These are phyloP conservation scores for Phyllostachys edulis DNA, from an alignment of 176 grass and related monocot species.

Conservation along the genomic window DNA sequence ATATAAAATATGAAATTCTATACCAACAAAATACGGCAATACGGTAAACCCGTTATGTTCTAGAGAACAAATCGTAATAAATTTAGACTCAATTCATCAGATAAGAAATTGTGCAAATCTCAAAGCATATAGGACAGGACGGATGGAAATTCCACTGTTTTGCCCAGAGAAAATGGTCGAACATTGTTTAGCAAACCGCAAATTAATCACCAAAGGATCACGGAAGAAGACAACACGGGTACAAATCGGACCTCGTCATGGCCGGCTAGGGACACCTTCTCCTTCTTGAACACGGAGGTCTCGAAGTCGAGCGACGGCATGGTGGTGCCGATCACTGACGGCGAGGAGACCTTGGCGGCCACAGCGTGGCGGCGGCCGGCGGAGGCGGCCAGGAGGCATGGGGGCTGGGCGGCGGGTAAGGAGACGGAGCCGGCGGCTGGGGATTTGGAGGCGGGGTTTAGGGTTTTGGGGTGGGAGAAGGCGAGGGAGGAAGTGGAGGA, in stretches of 20 bases:
- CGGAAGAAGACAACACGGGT: neutral
- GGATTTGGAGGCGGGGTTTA: constrained; percentile 42
- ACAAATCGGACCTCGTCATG: constrained; percentile 56
- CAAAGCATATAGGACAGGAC: no score
- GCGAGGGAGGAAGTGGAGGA: constrained; percentile 32
- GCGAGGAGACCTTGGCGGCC: constrained; percentile 41
- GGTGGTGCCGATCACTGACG: constrained; percentile 35
- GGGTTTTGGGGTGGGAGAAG: constrained; percentile 36
- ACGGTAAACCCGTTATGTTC: no score
- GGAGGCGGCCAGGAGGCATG: constrained; percentile 30
- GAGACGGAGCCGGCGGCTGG: constrained; percentile 21
- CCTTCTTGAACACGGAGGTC: constrained; percentile 75
- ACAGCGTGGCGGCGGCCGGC: constrained; percentile 22
- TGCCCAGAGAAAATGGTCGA: no score
- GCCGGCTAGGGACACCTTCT: constrained; percentile 67
- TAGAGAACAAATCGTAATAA: no score
- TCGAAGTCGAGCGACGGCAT: constrained; percentile 65
- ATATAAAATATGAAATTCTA: no score
- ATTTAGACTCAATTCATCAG: no score
- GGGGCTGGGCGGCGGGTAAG: constrained; percentile 25
- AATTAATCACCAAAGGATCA: neutral
- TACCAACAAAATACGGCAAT: no score
- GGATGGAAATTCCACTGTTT: no score
- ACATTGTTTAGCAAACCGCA: no score
- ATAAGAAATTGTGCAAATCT: no score